Percentiles rank a stretch among this genome's conserved stretches.
These are phyloP conservation scores for Colletotrichum orchidophilum DNA, from an alignment of 2,329 filamentous ascomycete genomes.

Conservation along the genomic window DNA sequence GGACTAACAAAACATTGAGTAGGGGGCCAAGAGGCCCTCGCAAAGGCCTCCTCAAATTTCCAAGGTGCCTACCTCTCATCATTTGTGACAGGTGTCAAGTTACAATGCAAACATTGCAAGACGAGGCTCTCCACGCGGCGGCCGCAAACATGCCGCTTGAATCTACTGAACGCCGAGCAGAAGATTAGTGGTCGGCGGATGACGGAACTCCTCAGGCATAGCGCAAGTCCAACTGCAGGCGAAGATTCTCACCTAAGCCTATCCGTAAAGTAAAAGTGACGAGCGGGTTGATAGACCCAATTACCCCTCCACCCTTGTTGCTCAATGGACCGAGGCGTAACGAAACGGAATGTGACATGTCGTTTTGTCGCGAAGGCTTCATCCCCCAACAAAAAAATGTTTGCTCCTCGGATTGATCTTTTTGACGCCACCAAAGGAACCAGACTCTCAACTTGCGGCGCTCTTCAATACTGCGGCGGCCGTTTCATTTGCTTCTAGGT, in stretches of 20 bases:
- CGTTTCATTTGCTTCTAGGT: constrained; percentile 5
- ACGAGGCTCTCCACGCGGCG: not conserved
- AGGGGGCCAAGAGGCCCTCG: not conserved
- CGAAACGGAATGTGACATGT: constrained; percentile 6
- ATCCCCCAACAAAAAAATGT: not conserved
- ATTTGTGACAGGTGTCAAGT: constrained; percentile 21
- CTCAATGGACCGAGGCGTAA: not conserved
- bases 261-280: not conserved
- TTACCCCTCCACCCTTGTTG: not conserved
- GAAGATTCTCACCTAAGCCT: constrained; percentile 3
- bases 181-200: constrained; percentile 16
- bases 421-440: not conserved
- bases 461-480: not conserved
- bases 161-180: not conserved
- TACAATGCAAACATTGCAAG: not conserved
- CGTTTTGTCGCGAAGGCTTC: not conserved
- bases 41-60: not conserved
- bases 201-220: constrained; percentile 6
- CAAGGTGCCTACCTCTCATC: not conserved
- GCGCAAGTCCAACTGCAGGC: not conserved
- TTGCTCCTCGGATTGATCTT: not conserved
- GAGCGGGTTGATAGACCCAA: not conserved
- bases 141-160: not conserved
- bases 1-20: constrained; percentile 10
- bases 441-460: not conserved